phyloP scores from a whole-genome alignment of 352 stramenopile genomes.

The Globisporangium spiculum region DNA sequence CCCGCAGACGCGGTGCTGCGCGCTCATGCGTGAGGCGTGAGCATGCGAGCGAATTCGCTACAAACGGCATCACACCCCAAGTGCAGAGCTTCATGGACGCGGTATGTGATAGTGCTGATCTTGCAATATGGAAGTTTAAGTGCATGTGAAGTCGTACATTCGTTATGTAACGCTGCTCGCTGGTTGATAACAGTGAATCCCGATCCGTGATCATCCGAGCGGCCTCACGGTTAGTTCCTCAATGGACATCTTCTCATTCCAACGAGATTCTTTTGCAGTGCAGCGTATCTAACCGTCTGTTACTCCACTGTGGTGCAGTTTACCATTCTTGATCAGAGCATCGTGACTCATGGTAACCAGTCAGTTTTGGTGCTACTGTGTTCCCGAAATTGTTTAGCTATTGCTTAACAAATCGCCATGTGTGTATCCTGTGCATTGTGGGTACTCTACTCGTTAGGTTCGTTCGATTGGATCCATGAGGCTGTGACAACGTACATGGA shows the following conservation, averaged over 20 bases:
- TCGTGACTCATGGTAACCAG: background rate
- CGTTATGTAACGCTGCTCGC: too few species aligned
- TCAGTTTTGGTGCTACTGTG: too few species aligned
- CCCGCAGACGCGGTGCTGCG: conserved; percentile 51
- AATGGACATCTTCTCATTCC: background rate
- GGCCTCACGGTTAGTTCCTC: background rate
- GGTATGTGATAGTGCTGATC: background rate
- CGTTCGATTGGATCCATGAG: background rate
- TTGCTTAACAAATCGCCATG: too few species aligned
- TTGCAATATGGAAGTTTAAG: too few species aligned
- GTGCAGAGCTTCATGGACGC: background rate
- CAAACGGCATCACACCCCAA: background rate
- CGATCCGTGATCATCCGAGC: background rate
- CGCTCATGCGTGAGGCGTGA: conserved; percentile 43
- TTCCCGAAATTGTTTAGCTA: too few species aligned
- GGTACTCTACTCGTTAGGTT: background rate
- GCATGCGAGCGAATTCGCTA: conserved; percentile 34
- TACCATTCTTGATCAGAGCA: background rate
- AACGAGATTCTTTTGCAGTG: too few species aligned
- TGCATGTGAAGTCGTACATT: too few species aligned
- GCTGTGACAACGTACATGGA: background rate
- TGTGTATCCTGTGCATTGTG: background rate
- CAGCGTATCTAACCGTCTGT: background rate
- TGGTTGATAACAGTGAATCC: background rate
- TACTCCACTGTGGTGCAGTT: background rate